A percentile compares a stretch with the other conserved stretches of the same genome.
phyloP scores from a whole-genome alignment of 73 alveolate species.

The Stentor roeselii region DNA sequence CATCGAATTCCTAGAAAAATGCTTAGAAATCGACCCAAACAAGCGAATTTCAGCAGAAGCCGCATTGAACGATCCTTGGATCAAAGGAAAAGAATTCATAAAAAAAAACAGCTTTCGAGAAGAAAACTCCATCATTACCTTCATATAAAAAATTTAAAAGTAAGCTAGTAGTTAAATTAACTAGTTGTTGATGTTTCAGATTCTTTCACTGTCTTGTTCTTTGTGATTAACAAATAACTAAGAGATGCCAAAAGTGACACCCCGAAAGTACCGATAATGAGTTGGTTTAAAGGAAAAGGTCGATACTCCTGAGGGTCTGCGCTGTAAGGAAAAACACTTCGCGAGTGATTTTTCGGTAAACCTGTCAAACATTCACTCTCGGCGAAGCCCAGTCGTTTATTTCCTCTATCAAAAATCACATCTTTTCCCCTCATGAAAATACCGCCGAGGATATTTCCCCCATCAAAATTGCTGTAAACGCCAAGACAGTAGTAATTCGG shows the following conservation, averaged over 20 bases:
- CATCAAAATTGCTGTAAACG: constrained; percentile 33
- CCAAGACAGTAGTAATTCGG: constrained; percentile 59
- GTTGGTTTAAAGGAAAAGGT: too few relatives aligned
- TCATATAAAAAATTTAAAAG: too few relatives aligned
- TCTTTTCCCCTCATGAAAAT: constrained; percentile 71
- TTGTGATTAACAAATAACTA: too few relatives aligned
- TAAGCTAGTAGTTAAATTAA: background rate
- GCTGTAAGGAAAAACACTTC: background rate
- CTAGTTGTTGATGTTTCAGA: background rate
- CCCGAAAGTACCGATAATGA: background rate
- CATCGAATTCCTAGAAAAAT: background rate
- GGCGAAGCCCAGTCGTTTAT: constrained; percentile 50
- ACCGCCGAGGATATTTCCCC: constrained; percentile 60
- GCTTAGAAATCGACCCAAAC: background rate
- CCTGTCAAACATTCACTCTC: constrained; percentile 46
- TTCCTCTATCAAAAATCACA: constrained; percentile 56
- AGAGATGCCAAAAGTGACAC: background rate
- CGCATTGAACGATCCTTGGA: background rate
- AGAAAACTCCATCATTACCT: background rate
- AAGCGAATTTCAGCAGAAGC: background rate
- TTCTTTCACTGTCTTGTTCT: background rate
- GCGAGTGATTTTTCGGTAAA: background rate
- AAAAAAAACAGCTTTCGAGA: background rate
- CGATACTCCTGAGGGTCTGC: background rate
- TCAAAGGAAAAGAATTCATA: background rate